Base-by-base conservation (phyloP, 2,329 filamentous ascomycete species). In the Pestalotiopsis fici region DNA sequence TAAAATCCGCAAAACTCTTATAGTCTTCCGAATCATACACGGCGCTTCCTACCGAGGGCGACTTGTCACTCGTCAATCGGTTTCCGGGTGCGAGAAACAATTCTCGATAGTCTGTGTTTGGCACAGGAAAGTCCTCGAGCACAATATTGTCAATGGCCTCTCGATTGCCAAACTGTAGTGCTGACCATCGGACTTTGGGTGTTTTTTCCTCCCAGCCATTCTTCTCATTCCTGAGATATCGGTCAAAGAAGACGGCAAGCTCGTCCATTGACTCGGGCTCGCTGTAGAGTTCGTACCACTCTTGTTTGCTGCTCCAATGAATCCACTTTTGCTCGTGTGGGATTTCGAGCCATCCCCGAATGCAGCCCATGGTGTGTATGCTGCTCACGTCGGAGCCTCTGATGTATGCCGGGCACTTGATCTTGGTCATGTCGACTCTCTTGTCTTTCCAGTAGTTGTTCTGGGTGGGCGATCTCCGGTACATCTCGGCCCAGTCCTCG, bases 181-280 rank as follows among this genome's bases (percentile, higher is more conserved):
- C 73, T 1, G 82, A 78, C 75, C 78, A 81, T 4, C 83, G 78
- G 1, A 86, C 81, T 35, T 75, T 75, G 0, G 83, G 82, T 0
- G 83, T 86, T 56, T 78, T 74, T 47, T 55, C 75, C 67, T 84
- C 81, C 82, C 82, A 86, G 18, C 73, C 80, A 65, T 86, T 86
- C 0, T 81, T 67, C 0, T 75, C 73, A 0, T 75, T 79, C 37
- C 81, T 82, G 18, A 85, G 74, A 66, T 81, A 87, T 2, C 71
- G 73, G 64, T 86, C 83, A 65, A 86, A 86, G 73, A 83, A 86
- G 0, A 69, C 66, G 6, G 74, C 68, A 0, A 85, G 75, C 64
- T 85, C 82, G 1, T 78, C 73, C 27, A 63, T 70, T 2, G 76
- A 73, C 27, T 80, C 72, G 0, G 72, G 70, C 9, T 75, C 72